Conservation (phyloP, 345 rosid genomes). For the Arabidopsis arenosa region DNA sequence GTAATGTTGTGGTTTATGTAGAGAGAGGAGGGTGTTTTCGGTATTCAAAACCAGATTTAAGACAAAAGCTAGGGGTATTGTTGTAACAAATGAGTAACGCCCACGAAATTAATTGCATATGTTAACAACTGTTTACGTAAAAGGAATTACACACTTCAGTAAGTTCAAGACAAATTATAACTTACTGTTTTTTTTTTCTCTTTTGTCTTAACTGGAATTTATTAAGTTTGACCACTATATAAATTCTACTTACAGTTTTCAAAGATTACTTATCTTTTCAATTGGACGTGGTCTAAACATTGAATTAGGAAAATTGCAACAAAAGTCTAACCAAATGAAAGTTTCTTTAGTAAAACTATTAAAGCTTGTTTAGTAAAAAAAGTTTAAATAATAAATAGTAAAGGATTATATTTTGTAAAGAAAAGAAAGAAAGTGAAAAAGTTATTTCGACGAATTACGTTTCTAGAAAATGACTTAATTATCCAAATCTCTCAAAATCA, state of each 20-base stretch:
- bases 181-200: neutral
- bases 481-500: neutral
- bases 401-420: too few relatives aligned
- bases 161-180: conserved; percentile 23
- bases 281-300: too few relatives aligned
- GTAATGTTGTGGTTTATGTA: conserved; percentile 47
- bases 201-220: neutral
- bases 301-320: too few relatives aligned
- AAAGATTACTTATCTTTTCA: too few relatives aligned
- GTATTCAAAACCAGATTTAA: conserved; percentile 1
- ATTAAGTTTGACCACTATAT: conserved; percentile 35
- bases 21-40: conserved; percentile 17
- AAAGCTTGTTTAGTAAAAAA: neutral
- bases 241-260: too few relatives aligned
- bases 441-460: neutral
- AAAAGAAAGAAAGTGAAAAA: neutral
- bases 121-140: conserved; percentile 2
- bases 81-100: conserved; percentile 36
- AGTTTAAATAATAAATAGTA: too few relatives aligned
- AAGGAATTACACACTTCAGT: neutral
- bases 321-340: neutral
- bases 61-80: conserved; percentile 21
- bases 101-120: conserved; percentile 1
- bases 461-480: neutral
- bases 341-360: neutral